These are phyloP conservation scores for Phlegmacium glaucopus DNA, from an alignment of 768 basidiomycete species.

Conservation along the genomic window DNA sequence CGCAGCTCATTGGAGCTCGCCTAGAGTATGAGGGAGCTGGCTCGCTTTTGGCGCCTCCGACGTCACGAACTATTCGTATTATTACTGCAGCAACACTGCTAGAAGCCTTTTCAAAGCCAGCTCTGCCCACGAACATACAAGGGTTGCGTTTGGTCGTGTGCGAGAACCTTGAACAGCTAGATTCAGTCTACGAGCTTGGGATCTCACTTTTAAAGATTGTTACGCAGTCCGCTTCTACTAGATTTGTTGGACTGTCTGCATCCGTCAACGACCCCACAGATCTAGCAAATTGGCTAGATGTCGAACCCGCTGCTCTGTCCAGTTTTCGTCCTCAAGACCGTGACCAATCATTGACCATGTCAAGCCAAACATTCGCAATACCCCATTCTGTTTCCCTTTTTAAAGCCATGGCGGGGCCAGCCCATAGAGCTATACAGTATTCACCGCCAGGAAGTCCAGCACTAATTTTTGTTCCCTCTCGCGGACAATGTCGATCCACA, in stretches of 20 bases:
- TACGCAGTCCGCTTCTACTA: constrained; percentile 56
- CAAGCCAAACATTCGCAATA: constrained; percentile 77
- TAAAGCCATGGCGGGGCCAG: constrained; percentile 90
- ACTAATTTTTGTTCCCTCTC: constrained; percentile 88
- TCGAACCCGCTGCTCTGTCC: constrained; percentile 58
- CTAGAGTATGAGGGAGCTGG: constrained; percentile 24
- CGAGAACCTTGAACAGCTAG: constrained; percentile 83
- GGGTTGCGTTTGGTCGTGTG: constrained; percentile 69
- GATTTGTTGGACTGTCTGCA: constrained; percentile 73
- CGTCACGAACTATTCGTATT: constrained; percentile 49
- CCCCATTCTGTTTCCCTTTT: constrained; percentile 84
- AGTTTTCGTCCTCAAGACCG: constrained; percentile 82
- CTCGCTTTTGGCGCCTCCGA: constrained; percentile 27
- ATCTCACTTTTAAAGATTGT: constrained; percentile 69
- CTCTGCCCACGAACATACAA: constrained; percentile 23
- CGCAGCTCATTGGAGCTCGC: constrained; percentile 36
- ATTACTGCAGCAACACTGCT: constrained; percentile 54
- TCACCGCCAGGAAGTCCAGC: constrained; percentile 44
- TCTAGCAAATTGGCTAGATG: constrained; percentile 80
- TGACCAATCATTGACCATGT: constrained; percentile 69
- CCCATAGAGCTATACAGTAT: constrained; percentile 67
- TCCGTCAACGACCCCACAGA: constrained; percentile 81
- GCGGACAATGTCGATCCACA: constrained; percentile 65
- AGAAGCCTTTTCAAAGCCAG: constrained; percentile 32
- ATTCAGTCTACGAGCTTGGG: constrained; percentile 77